phyloP scores from a whole-genome alignment of 306 rosid genomes.

The Fragaria iinumae region DNA sequence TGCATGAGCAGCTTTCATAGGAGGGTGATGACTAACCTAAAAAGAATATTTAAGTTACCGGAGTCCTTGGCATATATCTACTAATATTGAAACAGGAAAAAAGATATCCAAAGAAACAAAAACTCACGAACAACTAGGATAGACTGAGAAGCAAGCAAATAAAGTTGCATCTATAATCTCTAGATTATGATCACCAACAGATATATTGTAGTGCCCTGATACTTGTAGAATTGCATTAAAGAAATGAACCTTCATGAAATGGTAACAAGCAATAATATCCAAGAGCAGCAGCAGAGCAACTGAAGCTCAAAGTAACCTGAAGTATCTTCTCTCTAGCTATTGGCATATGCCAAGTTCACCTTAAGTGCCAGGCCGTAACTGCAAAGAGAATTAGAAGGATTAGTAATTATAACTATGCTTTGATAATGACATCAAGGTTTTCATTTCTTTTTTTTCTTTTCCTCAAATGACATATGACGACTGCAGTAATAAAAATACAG shows the following conservation, averaged over 20 bases:
- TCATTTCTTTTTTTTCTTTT: not conserved
- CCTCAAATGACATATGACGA: not conserved
- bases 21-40: constrained; percentile 97
- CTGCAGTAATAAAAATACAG: not conserved
- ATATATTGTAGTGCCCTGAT: constrained; percentile 76
- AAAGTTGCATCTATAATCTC: constrained; percentile 90
- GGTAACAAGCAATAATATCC: constrained; percentile 12
- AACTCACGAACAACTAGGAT: constrained; percentile 84
- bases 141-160: constrained; percentile 69
- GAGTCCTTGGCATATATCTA: constrained; percentile 3
- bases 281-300: constrained; percentile 10
- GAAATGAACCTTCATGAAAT: constrained; percentile 30
- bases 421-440: not conserved
- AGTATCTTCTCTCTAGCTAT: constrained; percentile 72
- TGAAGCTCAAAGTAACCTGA: constrained; percentile 52
- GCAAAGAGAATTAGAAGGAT: constrained; percentile 24
- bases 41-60: constrained; percentile 8
- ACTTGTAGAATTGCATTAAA: constrained; percentile 46
- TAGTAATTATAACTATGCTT: not conserved
- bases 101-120: constrained; percentile 11
- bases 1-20: constrained; percentile 93
- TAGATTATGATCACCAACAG: constrained; percentile 90
- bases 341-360: constrained; percentile 93
- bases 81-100: constrained; percentile 10
- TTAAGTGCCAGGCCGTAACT: constrained; percentile 83